Base-by-base conservation (phyloP, 345 rosid species). In the Abelmoschus esculentus region DNA sequence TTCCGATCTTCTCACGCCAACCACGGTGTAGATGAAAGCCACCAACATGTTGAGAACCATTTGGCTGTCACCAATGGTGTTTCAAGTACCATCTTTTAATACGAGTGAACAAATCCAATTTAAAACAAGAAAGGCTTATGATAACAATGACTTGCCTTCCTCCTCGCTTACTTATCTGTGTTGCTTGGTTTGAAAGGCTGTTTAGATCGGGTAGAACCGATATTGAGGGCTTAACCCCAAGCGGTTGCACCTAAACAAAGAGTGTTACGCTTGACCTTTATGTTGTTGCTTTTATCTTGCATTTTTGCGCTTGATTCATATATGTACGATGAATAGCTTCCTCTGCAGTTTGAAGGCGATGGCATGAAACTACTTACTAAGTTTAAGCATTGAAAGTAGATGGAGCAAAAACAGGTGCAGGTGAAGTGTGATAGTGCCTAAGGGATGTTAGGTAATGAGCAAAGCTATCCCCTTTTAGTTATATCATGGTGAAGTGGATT, bases 211-310 rank as follows among this genome's bases (percentile, higher is more conserved):
- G 57, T n/a, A 19, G 62, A 53, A 19, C 0, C 13, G 62, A 76
- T 68, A 11, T 57, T 38, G 77, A 74, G 79, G 67, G 63, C 54
- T 66, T 75, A 82, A 68, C 85, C 65, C 69, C 69, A 73, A 60
- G 87, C 75, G 60, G 85, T 77, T 82, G 77, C 78, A 87, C 91
- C 91, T 82, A 65, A 65, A 65, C 22, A 55, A 46, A 28, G 55
- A 65, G 55, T 46, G 69, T 65, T 46, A 65, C 69, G 14, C 9
- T 18, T 42, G 53, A 65, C 55, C 18, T 26, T 22, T 34, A 34
- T 34, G 38, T 34, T 5, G 38, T 34, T 42, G 29, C 19, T 54
- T 52, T 9, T 50, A 50, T 50, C 38, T 62, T 62, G 10, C 4
- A 32, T 50, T 63, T 4, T 63, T 17, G 17, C 4, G 29, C 31